Evolutionary conservation across 2,329 filamentous ascomycete genomes (phyloP), one percentile per base, ranked within the genome.

Genomic region (Macrophomina tecta): DNA sequence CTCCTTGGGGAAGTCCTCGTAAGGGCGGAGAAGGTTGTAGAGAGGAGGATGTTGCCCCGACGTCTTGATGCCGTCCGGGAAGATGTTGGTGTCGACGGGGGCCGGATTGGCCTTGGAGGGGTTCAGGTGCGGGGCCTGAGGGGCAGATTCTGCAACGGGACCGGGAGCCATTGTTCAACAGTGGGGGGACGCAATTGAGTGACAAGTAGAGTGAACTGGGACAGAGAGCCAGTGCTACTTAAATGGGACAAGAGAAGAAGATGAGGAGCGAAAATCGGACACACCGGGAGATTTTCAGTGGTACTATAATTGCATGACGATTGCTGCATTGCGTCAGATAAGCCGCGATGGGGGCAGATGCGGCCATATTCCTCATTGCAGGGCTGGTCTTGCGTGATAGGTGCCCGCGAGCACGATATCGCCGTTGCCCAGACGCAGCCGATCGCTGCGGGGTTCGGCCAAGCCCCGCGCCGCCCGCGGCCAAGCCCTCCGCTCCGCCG

Each of bases 1-100:
- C 68, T 89, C 79, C 68, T 86, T 86, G 51, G 91, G 91, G 73
- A 94, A 94, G 16, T 85, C 83, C 0, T 85, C 82, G 76, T 92
- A 94, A 0, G 90, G 86, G 58, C 80, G 82, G n/a, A 94, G 78
- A 8, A 84, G 80, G 38, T 88, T 83, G 74, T 89, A 90, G 40
- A 91, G 77, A 1, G 92, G 91, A 30, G 86, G 82, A 71, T 91
- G 89, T 75, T 94, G 91, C 46, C 91, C 91, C 0, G 90, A 86
- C 23, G 89, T 90, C 73, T 87, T 89, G 72, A 89, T 82, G 9
- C 88, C 87, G 72, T 90, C 88, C 9, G 88, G 88, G 75, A 90
- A 90, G 71, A 87, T 78, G 65, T 79, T 75, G 55, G 77, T 77
- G 38, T 66, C 56, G 48, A 66, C 53, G 6, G 63, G 51, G 14